Evolutionary conservation across 1,139 yeast genomes (phyloP), one percentile per base, ranked within the genome.

Genomic region (Eremothecium gossypii): DNA sequence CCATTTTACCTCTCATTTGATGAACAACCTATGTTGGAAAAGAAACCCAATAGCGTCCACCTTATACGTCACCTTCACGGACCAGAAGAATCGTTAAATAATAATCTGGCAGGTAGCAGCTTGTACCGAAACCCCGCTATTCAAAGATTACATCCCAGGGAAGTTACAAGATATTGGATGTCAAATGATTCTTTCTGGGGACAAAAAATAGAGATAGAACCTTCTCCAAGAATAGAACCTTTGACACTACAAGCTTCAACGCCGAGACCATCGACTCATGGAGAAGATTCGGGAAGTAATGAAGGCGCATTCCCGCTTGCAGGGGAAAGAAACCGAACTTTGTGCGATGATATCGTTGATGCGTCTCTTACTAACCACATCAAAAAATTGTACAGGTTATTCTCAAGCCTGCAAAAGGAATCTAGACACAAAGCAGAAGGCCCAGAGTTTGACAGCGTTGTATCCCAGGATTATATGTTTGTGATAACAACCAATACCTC

Each of bases 401-500:
- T 52, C 3, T 17, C 39, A 7, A 28, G 28, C 7, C 36, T 47
- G 3, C 40, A 41, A 11, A 30, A 43, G 2, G 44, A 36, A n/a
- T 39, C 54, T 1, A 39, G 37, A 30, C 32, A 36, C 8, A 42
- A 49, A 2, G 35, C 44, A 8, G 40, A 31, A 14, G 58, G 57
- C 4, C 52, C 49, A 31, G 45, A 41, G 29, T 39, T 53, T 7
- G 36, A 41, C 8, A 49, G 49, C 9, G 12, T 7, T 6, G 27
- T 26, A 6, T 36, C 44, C 7, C 42, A 53, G 27, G 48, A 49
- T 11, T 49, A 48, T 30, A 50, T 52, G 27, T 36, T 53, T 12
- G 41, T 57, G 2, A 50, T 55, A 1, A 54, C 60, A 2, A 49
- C 57, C 1, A 48, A 36, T 1, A 28, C 38, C 4, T 38, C 42